Conservation (phyloP, 1,139 yeast species). For the Nadsonia starkeyi-henricii region DNA sequence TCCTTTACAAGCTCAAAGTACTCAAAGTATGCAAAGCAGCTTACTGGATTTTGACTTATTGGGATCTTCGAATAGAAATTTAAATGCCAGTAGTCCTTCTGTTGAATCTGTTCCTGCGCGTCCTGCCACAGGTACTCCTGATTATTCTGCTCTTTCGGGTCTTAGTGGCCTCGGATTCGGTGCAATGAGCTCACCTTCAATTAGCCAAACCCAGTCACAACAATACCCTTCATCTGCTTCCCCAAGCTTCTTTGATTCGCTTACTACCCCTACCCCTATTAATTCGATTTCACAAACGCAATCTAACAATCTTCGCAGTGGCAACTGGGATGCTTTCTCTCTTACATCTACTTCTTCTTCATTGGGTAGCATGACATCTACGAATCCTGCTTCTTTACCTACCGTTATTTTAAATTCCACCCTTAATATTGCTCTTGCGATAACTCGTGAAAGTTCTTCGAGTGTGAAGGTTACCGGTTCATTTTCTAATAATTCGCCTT, state of each 20-base stretch:
- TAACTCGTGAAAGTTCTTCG: constrained; percentile 26
- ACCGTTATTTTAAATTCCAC: constrained; percentile 17
- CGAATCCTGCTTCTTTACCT: constrained; percentile 19
- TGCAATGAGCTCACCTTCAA: background rate
- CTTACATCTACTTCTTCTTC: constrained; percentile 11
- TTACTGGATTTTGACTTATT: constrained; percentile 22
- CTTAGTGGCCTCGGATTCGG: background rate
- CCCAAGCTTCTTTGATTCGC: background rate
- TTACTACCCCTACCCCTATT: background rate
- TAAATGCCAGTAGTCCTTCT: background rate
- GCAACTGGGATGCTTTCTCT: background rate
- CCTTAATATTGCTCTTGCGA: constrained; percentile 37
- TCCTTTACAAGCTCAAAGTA: too few relatives aligned
- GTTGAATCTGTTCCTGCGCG: constrained; percentile 1
- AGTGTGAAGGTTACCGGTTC: constrained; percentile 32
- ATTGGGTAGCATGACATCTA: constrained; percentile 26
- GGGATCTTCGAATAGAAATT: constrained; percentile 3
- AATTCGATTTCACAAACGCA: background rate
- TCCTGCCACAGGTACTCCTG: background rate
- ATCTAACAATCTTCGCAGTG: background rate
- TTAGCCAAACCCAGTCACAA: background rate
- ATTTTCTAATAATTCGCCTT: constrained; percentile 35
- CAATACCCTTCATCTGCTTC: background rate
- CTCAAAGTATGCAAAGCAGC: constrained; percentile 5
- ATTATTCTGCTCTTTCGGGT: background rate